A percentile compares a stretch with the other conserved stretches of the same genome.
These are phyloP conservation scores for Paramecium bursaria DNA, from an alignment of 73 alveolate genomes.

Conservation along the genomic window DNA sequence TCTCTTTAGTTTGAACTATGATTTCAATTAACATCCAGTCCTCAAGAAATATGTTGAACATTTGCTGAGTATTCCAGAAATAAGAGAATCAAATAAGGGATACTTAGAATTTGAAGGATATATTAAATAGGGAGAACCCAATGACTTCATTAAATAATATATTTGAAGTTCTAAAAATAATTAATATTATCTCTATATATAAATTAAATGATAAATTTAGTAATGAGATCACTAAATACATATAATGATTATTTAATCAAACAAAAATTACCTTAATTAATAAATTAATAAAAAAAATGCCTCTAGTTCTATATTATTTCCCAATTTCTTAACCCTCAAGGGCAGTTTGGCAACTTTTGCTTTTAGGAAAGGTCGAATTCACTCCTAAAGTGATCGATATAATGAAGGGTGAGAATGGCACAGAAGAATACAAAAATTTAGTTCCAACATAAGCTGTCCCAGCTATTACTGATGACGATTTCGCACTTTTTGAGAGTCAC, in stretches of 20 bases:
- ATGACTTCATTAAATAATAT: too few species aligned
- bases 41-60: neutral
- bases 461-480: slow-evolving; percentile 37
- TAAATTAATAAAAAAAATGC: too few species aligned
- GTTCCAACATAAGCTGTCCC: slow-evolving; percentile 30
- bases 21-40: slow-evolving; percentile 9
- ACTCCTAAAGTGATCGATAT: neutral
- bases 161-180: too few species aligned
- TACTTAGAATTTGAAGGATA: slow-evolving; percentile 19
- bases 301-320: slow-evolving; percentile 17
- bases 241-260: too few species aligned
- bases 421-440: slow-evolving; percentile 41
- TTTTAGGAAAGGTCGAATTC: slow-evolving; percentile 1
- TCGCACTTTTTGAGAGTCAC: slow-evolving; percentile 8
- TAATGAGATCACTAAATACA: too few species aligned
- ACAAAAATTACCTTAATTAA: too few species aligned
- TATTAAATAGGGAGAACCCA: too few species aligned
- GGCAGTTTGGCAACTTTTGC: slow-evolving; percentile 7
- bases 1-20: slow-evolving; percentile 1
- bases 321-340: slow-evolving; percentile 52
- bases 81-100: neutral
- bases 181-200: too few species aligned
- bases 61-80: slow-evolving; percentile 14
- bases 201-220: too few species aligned
- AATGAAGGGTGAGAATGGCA: slow-evolving; percentile 17